Evolutionary conservation across 805 yeast genomes (phyloP), one percentile per base, ranked within the genome.

Genomic region (Scheffersomyces coipomensis): DNA sequence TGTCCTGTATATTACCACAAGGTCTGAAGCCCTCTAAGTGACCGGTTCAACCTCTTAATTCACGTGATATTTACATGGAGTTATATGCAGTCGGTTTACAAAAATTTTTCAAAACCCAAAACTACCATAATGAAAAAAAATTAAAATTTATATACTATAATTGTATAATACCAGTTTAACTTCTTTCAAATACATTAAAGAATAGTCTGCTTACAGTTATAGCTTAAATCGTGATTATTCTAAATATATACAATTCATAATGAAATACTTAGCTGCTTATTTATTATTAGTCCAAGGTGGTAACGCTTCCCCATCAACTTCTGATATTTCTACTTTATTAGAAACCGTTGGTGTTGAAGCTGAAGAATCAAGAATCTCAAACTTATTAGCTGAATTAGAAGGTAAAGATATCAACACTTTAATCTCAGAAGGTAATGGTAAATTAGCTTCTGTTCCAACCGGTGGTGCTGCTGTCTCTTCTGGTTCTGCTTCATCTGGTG

Each of bases 181-280:
- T n/a, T n/a, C n/a, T n/a, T n/a, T n/a, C n/a, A n/a, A n/a, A n/a
- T n/a, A n/a, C n/a, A 48, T 47, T 62, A 83, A 83, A 76, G 88
- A 81, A 83, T 84, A 84, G 89, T 84, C 90, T 77, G 90, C 87
- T 36, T 5, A 22, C 5, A 50, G 46, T 44, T 48, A 52, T 60
- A 69, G 87, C 88, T 83, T 83, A 82, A 81, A 79, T 71, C 30
- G 79, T 79, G 87, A 81, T 82, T 82, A 82, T 81, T 81, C 84
- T 79, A 68, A 52, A 39, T 25, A 38, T 24, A 38, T 34, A 39
- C 17, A n/a, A n/a, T n/a, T n/a, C 41, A 46, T 37, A 40, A 45
- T 89, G 97, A 93, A 89, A 87, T 91, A 91, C 84, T 85, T 93
- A 78, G 99, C 99, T 78, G 98, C 99, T 75, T 93, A 93, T 82